Base-by-base conservation (phyloP, 192 early-diverging fungal genomes). In the Coemansia sp. region DNA sequence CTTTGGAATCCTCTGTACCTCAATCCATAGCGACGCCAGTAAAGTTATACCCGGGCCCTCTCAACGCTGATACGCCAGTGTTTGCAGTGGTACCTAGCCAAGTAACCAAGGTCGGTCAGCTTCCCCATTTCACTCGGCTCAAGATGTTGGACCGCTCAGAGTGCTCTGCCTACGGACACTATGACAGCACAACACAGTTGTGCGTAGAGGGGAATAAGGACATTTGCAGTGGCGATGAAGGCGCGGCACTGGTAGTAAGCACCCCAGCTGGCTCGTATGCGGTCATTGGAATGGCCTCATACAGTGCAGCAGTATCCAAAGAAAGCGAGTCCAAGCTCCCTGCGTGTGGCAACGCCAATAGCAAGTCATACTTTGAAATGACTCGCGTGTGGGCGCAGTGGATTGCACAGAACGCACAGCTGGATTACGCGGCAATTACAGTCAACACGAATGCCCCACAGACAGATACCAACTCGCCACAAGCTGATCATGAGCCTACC, bases 141-240 rank as follows among this genome's bases (percentile, higher is more conserved):
- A 13, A 38, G 1, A 36, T 69, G 16, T 25, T 64, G 28, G 23
- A 50, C 39, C 13, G 52, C 3, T 3, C 37, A 7, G 21, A 55
- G 6, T 73, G 71, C 34, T 48, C 36, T n/a, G 38, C 26, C 2
- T 73, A 61, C 37, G 11, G n/a, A 12, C 28, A 47, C 25, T 74
- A 55, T 28, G 66, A 74, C 38, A 18, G 56, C 14, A 23, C 31
- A 16, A 64, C 72, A 1, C 66, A 74, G 66, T 7, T 74, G 18
- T 74, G 72, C 23, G 66, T 42, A 4, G 21, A 18, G 2, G 72
- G 61, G 1, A 18, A 16, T 0, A 11, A 21, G 0, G 48, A 52
- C 33, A 16, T 61, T 56, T 74, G 72, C 36, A 18, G 26, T 37
- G 66, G 66, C 37, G 72, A 74, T 31, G 72, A 68, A 31, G 72